Conservation (phyloP, 805 yeast species). For the Yarrowia sp. region DNA sequence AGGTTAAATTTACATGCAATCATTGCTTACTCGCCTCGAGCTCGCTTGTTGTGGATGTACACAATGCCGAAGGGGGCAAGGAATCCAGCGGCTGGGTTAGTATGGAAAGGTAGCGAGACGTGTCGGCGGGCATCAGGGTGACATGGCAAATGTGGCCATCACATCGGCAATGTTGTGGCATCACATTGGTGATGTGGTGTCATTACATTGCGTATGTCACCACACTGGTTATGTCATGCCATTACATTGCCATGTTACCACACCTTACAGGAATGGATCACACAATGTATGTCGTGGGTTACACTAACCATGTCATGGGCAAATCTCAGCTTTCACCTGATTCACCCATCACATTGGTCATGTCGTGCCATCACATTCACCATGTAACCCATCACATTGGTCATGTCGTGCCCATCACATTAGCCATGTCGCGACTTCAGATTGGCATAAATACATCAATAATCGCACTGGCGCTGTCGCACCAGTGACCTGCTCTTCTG, state of each 20-base stretch:
- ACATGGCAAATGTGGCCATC: neutral
- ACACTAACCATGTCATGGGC: neutral
- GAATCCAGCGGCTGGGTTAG: conserved; percentile 58
- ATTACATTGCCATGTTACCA: neutral
- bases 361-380: neutral
- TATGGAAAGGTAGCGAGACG: neutral
- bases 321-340: neutral
- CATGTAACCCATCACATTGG: neutral
- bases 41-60: conserved; percentile 75
- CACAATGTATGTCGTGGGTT: neutral
- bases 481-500: too few species aligned
- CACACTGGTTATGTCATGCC: neutral
- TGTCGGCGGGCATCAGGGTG: too few species aligned
- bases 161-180: neutral
- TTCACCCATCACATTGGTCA: neutral
- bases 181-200: neutral
- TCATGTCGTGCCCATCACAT: neutral
- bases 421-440: neutral
- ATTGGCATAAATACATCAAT: too few species aligned
- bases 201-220: neutral
- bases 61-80: conserved; percentile 80
- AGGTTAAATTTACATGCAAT: conserved; percentile 38
- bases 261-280: too few species aligned
- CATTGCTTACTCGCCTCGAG: conserved; percentile 35
- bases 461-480: too few species aligned